Percentiles rank a stretch among this genome's conserved stretches.
phyloP scores from a whole-genome alignment of 2,329 filamentous ascomycete genomes.

The Diaporthe amygdali region DNA sequence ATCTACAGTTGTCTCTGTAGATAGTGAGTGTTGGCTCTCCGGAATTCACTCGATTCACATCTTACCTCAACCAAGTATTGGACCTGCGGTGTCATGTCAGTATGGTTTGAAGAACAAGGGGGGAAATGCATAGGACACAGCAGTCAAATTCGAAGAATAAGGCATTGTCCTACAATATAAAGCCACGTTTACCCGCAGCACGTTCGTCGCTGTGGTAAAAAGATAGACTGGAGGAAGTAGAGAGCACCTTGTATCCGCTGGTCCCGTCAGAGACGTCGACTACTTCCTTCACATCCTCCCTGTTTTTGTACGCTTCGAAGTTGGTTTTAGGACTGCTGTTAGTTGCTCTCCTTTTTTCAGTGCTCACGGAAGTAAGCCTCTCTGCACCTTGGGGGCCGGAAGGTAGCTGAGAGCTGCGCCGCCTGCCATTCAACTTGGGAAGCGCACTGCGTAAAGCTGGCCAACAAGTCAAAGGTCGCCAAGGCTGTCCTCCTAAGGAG shows the following conservation, averaged over 20 bases:
- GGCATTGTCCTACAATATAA: background rate
- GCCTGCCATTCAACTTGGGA: background rate
- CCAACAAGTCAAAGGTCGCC: background rate
- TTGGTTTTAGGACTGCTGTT: background rate
- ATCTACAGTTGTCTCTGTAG: constrained; percentile 74
- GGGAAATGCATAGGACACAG: background rate
- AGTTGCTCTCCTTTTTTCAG: background rate
- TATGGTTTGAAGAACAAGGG: background rate
- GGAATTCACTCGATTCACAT: too few species aligned
- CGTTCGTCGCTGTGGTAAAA: background rate
- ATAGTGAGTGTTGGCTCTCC: background rate
- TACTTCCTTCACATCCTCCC: background rate
- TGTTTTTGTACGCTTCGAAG: background rate
- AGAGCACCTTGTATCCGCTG: background rate
- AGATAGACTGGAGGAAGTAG: background rate
- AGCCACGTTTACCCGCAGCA: background rate
- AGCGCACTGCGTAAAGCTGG: background rate
- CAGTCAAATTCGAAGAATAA: background rate
- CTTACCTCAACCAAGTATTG: constrained; percentile 24
- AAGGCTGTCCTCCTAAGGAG: background rate
- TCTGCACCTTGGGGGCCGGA: background rate
- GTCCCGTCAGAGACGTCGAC: background rate
- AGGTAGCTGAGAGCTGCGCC: constrained; percentile 6
- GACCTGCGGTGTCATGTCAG: constrained; percentile 5
- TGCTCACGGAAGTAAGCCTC: background rate